Conservation (phyloP, 148 eudicot species). For the Rheum nobile region DNA sequence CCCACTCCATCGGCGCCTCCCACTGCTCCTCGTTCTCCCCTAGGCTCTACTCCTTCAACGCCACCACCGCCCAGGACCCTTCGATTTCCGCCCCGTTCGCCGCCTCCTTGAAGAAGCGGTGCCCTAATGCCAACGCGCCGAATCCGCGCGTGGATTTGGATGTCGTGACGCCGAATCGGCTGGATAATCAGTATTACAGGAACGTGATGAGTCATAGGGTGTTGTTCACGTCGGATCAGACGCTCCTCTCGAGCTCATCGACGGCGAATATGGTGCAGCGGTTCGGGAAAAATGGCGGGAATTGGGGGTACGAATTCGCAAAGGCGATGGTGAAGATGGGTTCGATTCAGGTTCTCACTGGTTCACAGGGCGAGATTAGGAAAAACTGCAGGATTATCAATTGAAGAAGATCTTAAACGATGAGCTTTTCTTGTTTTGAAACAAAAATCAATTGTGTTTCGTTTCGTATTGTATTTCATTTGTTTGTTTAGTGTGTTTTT, state of each 20-base stretch:
- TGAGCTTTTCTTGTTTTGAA: neutral
- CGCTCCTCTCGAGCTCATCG: slow-evolving; percentile 11
- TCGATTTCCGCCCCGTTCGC: slow-evolving; percentile 15
- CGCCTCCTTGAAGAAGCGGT: neutral
- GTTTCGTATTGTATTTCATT: neutral
- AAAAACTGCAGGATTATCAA: slow-evolving; percentile 9
- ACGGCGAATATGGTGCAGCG: slow-evolving; percentile 11
- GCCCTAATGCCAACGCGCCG: slow-evolving; percentile 11
- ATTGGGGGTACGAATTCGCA: neutral
- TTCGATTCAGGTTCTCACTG: neutral
- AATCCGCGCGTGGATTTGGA: slow-evolving; percentile 15
- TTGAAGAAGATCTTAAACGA: neutral
- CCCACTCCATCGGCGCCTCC: slow-evolving; percentile 33
- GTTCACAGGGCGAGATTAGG: slow-evolving; percentile 6
- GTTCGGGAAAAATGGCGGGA: neutral
- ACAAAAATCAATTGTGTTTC: neutral
- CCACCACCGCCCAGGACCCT: slow-evolving; percentile 14
- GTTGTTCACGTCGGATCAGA: slow-evolving; percentile 28
- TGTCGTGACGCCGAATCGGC: slow-evolving; percentile 12
- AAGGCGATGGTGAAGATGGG: slow-evolving; percentile 8
- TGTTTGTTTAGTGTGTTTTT: neutral
- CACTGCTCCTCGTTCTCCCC: slow-evolving; percentile 21
- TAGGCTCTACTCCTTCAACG: slow-evolving; percentile 19
- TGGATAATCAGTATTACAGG: slow-evolving; percentile 28
- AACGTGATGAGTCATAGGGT: slow-evolving; percentile 11